Base-by-base conservation (phyloP, 345 rosid genomes). In the Brassica nigra region DNA sequence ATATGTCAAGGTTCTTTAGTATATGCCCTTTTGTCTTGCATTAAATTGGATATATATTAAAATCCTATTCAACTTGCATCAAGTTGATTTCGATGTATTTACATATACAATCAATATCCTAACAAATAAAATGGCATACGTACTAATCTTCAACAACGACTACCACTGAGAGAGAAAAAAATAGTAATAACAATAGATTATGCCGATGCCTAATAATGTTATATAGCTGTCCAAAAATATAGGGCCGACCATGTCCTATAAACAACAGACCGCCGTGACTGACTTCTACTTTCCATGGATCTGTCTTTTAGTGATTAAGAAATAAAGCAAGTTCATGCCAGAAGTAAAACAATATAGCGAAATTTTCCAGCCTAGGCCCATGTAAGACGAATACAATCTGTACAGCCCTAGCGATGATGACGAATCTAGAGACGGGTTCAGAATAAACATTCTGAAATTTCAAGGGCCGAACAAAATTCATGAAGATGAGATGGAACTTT, bases 141-240 rank as follows among this genome's bases (percentile, higher is more conserved):
- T 52, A 52, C 18, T 52, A 52, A 52, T 52, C 57, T 52, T 49
- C 57, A 5, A 49, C 18, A 49, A 49, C n/a, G 57, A 49, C 57
- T 14, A 49, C 5, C 15, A 49, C 5, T 52, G 57, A n/a, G 8
- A 52, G 6, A 31, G 8, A 52, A 2, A 31, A 70, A 52, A 52
- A 52, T 8, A 52, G 15, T n/a, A 52, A 52, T 52, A 52, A 52
- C 20, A 52, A 52, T 5, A n/a, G 0, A 9, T 18, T 23, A 66
- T 66, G 31, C 31, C 4, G 70, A 66, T 66, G 70, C 44, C 70
- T 16, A 9, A 36, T 37, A 28, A 66, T 23, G 31, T 66, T 66
- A 37, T 39, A 15, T 66, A 31, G 16, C 18, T 52, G 70, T 66
- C 70, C 52, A 37, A 37, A 37, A 37, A 37, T 4, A 8, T 62